Conservation (phyloP, 768 basidiomycete species). For the Boletus vermiculosoides region DNA sequence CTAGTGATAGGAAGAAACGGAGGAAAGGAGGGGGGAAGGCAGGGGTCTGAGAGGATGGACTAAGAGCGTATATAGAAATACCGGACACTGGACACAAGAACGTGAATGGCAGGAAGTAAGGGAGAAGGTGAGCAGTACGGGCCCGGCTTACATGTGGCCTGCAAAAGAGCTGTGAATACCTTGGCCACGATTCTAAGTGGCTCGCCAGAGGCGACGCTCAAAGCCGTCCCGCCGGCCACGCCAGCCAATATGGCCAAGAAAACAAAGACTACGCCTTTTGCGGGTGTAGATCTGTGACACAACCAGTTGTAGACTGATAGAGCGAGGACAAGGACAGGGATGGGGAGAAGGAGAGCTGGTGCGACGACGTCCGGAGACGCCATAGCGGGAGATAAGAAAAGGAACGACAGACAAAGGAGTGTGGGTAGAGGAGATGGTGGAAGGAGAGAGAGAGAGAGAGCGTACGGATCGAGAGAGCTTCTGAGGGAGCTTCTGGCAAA, state of each 20-base stretch:
- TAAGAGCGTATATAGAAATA: constrained; percentile 26
- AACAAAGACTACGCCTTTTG: constrained; percentile 10
- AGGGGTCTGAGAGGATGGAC: constrained; percentile 2
- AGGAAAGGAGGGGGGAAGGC: constrained; percentile 13
- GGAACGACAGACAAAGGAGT: constrained; percentile 19
- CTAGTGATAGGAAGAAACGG: constrained; percentile 14
- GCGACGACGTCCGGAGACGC: constrained; percentile 26
- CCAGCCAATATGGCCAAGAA: constrained; percentile 26
- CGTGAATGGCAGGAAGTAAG: background rate
- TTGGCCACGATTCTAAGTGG: constrained; percentile 16
- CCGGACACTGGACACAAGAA: constrained; percentile 20
- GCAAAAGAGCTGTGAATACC: constrained; percentile 20
- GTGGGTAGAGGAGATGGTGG: constrained; percentile 2
- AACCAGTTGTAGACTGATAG: constrained; percentile 11
- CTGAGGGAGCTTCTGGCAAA: constrained; percentile 2
- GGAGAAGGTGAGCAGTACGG: background rate
- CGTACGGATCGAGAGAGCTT: background rate
- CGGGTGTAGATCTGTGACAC: constrained; percentile 5
- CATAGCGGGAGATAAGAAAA: constrained; percentile 17
- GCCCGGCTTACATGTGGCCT: constrained; percentile 21
- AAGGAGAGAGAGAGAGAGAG: background rate
- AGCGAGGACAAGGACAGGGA: constrained; percentile 21
- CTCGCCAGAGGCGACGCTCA: constrained; percentile 16
- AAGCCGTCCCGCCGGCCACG: constrained; percentile 20
- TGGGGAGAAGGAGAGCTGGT: constrained; percentile 26